Base-by-base conservation (phyloP, 2,329 filamentous ascomycete species). In the Paecilomyces niveus region DNA sequence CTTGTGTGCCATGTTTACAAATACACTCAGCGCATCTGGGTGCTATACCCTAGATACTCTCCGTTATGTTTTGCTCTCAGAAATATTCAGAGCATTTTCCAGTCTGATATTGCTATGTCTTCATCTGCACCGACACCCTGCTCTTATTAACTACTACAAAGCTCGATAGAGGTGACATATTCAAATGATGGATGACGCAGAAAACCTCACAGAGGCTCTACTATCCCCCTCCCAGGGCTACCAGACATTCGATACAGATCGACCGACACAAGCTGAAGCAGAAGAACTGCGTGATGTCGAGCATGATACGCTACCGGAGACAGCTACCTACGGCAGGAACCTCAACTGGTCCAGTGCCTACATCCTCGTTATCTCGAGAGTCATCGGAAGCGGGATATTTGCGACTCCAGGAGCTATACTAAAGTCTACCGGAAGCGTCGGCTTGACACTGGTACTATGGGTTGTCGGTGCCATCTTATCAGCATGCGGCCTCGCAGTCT, bases 351-450 rank as follows among this genome's bases (percentile, higher is more conserved):
- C 78, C 26, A 85, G 82, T 64, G 83, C 84, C 1, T 88, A 86
- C 68, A 85, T 89, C 57, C 77, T 89, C 21, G 84, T 87, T 7
- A 85, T 89, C 26, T 88, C 85, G 5, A 80, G 86, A 11, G 85
- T 89, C 5, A 85, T 89, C 31, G 87, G 87, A 11, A 86, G 81
- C 65, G 87, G 87, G 26, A 89, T 90, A 62, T 90, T 90, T 65
- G 86, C 87, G 0, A 89, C 86, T 0, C 88, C 86, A 0, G 87
- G 85, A 0, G 80, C 85, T 3, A 88, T 91, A 54, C 78, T 89
- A 2, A 81, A 83, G 39, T 81, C 84, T 0, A 84, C 85, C 1
- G 88, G 88, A 1, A 90, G 86, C 57, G 78, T 87, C 0, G 87
- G 86, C 0, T 72, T 89, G 2, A 80, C 85, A 0, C 70, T 90